phyloP scores from a whole-genome alignment of 1,139 yeast genomes.

The Geotrichum candidum region DNA sequence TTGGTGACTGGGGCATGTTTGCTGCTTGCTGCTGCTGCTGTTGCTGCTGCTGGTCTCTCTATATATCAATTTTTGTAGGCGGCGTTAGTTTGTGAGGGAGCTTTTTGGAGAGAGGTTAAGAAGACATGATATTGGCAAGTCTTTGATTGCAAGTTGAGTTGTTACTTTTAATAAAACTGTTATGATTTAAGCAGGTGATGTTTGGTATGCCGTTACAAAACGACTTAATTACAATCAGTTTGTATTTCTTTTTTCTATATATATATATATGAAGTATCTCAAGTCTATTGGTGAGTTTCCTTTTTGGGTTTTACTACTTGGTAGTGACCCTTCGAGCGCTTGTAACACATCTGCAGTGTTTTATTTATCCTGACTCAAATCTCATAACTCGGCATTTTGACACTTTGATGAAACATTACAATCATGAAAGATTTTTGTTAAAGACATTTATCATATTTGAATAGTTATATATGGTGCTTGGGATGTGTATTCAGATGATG shows the following conservation, averaged over 20 bases:
- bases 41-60: too few relatives aligned
- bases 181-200: background rate
- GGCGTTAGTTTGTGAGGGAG: too few relatives aligned
- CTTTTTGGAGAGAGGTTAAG: too few relatives aligned
- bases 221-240: background rate
- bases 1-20: background rate
- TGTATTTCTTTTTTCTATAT: background rate
- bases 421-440: too few relatives aligned
- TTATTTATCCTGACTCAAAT: background rate
- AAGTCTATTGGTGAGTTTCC: too few relatives aligned
- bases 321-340: background rate
- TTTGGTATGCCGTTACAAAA: background rate
- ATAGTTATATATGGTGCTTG: too few relatives aligned
- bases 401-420: too few relatives aligned
- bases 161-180: background rate
- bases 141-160: background rate
- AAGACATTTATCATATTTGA: too few relatives aligned
- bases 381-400: background rate
- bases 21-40: too few relatives aligned
- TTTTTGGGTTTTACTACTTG: too few relatives aligned
- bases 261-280: too few relatives aligned
- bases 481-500: too few relatives aligned
- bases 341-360: background rate
- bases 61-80: background rate
- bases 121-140: background rate